phyloP scores from a whole-genome alignment of 2,329 filamentous ascomycete species.

The Sporothrix pseudoabietina region DNA sequence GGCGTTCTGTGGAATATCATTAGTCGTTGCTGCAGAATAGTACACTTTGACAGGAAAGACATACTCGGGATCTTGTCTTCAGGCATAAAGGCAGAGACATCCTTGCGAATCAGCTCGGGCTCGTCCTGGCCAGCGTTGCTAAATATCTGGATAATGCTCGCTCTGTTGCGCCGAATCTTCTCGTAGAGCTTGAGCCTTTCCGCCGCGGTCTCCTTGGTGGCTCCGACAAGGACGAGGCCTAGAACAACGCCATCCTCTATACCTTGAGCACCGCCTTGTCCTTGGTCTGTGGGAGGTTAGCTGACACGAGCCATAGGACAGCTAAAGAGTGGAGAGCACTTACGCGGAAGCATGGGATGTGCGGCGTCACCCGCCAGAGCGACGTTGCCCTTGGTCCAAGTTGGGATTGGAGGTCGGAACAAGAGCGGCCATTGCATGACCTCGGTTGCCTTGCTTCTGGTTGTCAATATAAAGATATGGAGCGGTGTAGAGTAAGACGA shows the following conservation, averaged over 20 bases:
- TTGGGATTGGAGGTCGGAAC: conserved; percentile 12
- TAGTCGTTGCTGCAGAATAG: neutral
- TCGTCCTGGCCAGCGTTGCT: conserved; percentile 22
- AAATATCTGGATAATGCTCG: conserved; percentile 22
- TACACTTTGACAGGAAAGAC: neutral
- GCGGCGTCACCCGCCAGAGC: conserved; percentile 18
- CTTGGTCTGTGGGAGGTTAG: neutral
- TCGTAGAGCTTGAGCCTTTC: conserved; percentile 11
- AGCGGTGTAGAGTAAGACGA: neutral
- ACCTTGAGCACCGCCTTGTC: conserved; percentile 14
- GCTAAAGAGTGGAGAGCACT: neutral
- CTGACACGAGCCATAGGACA: accelerated
- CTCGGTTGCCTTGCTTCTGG: conserved; percentile 1
- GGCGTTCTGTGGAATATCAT: neutral
- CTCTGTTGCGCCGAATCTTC: conserved; percentile 12
- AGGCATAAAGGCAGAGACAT: neutral
- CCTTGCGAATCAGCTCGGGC: conserved; percentile 11
- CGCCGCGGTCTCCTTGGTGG: neutral
- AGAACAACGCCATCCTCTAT: conserved; percentile 18
- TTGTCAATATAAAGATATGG: neutral
- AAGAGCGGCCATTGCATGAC: conserved; percentile 21
- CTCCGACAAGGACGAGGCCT: neutral
- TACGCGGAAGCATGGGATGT: conserved; percentile 21
- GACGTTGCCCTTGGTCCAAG: conserved; percentile 4
- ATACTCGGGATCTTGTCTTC: conserved; percentile 17